Base-by-base conservation (phyloP, 306 rosid genomes). In the Delonix regia region DNA sequence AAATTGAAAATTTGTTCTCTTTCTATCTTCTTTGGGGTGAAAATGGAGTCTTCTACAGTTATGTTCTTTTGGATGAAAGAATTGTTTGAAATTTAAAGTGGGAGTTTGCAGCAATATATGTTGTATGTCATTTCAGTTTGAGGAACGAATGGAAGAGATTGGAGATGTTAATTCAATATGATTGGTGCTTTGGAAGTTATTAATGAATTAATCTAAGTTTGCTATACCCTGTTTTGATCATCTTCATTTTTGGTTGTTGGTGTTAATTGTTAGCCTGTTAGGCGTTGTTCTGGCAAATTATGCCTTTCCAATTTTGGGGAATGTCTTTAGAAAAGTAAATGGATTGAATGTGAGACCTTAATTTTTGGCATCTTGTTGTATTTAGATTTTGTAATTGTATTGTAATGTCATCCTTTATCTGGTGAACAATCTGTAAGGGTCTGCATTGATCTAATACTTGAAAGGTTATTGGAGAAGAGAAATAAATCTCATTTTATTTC, bases 141-240 rank as follows among this genome's bases (percentile, higher is more conserved):
- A 42, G n/a, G 42, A 18, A 25, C 18, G 12, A 12, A 76, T 77
- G 19, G 62, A 64, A 27, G 18, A 39, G 48, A 68, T 25, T 36
- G 36, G 63, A 78, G 30, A 68, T 69, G 45, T 10, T 44, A 42
- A 5, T 30, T 57, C 14, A 16, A 25, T 47, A 12, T 56, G 75
- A 15, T 63, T 57, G 52, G 27, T 38, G 60, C 15, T 38, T 57
- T 41, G 3, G 69, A 51, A 68, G 7, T 49, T 34, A 15, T 0
- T 7, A 48, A 38, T 47, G 79, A 74, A 80, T 61, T 55, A 42
- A 57, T 53, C 74, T 77, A 69, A 33, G 52, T 73, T 51, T 69
- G 34, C 24, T 38, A 41, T 68, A 13, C 13, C n/a, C 76, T 63
- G 34, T 78, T 56, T 75, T 76, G 45, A 71, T 60, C 19, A 22